Conservation (phyloP, 176 grass and related monocot species). For the Oryza meridionalis region DNA sequence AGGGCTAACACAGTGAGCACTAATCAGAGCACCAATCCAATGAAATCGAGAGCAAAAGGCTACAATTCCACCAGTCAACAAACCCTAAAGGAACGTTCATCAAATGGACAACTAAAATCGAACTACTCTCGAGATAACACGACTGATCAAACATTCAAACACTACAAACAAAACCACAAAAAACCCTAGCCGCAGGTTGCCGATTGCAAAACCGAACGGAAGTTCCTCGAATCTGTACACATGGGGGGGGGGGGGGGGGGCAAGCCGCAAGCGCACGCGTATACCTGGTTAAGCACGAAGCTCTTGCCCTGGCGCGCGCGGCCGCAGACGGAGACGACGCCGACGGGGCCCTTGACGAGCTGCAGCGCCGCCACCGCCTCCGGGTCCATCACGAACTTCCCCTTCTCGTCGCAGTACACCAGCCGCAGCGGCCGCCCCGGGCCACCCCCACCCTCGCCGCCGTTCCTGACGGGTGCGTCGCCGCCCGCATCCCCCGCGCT, state of each 20-base stretch:
- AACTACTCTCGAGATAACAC: not conserved
- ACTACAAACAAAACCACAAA: not conserved
- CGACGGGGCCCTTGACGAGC: constrained; percentile 89
- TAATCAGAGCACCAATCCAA: not conserved
- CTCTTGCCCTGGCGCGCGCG: constrained; percentile 97
- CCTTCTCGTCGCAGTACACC: constrained; percentile 87
- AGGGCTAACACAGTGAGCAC: not conserved
- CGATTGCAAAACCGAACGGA: not conserved
- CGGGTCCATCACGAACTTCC: constrained; percentile 90
- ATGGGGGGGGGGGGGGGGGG: not conserved
- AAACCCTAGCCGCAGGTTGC: constrained; percentile 35
- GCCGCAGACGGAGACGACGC: constrained; percentile 91
- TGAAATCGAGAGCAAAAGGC: not conserved
- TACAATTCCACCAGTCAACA: not conserved
- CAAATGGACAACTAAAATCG: not conserved
- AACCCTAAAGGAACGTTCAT: constrained; percentile 36
- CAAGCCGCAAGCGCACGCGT: not conserved
- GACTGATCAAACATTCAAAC: not conserved
- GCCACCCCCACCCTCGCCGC: constrained; percentile 14
- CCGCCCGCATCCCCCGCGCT: constrained; percentile 1
- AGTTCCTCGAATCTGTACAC: not conserved
- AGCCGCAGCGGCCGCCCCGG: constrained; percentile 70
- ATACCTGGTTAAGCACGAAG: constrained; percentile 99
- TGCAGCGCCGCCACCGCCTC: constrained; percentile 84
- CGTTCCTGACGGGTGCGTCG: constrained; percentile 5